Percentiles rank a stretch among this genome's conserved stretches.
These are phyloP conservation scores for Fusarium tupiense DNA, from an alignment of 2,329 filamentous ascomycete species.

Conservation along the genomic window DNA sequence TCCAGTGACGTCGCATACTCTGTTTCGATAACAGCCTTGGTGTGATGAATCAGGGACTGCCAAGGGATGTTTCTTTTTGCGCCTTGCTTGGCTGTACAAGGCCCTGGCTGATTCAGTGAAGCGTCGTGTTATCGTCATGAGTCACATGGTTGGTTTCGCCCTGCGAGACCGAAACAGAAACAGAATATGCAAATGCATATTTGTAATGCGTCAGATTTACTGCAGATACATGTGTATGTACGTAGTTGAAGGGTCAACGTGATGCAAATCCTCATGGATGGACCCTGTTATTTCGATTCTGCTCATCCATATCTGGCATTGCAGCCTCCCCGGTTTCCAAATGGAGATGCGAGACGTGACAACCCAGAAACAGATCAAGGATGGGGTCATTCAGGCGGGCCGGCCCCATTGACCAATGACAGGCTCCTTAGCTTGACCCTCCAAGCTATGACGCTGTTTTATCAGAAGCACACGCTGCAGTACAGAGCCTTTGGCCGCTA, in stretches of 20 bases:
- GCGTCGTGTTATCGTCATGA: conserved; percentile 22
- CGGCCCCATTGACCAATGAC: conserved; percentile 32
- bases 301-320: conserved; percentile 22
- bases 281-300: conserved; percentile 14
- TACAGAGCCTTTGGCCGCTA: conserved; percentile 15
- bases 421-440: conserved; percentile 9
- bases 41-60: conserved; percentile 15
- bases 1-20: conserved; percentile 33
- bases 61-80: conserved; percentile 27
- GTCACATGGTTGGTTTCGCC: conserved; percentile 26
- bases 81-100: conserved; percentile 14
- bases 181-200: neutral
- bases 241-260: conserved; percentile 24
- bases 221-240: neutral
- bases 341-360: conserved; percentile 31
- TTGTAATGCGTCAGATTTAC: conserved; percentile 10
- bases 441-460: conserved; percentile 26
- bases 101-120: neutral
- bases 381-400: conserved; percentile 17
- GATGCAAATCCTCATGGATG: conserved; percentile 25
- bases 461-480: conserved; percentile 5
- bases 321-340: conserved; percentile 28
- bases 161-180: conserved; percentile 11
- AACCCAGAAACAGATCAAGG: conserved; percentile 33
- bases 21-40: conserved; percentile 20